phyloP scores from a whole-genome alignment of 805 yeast species.

The Cyberlindnera saturnus region DNA sequence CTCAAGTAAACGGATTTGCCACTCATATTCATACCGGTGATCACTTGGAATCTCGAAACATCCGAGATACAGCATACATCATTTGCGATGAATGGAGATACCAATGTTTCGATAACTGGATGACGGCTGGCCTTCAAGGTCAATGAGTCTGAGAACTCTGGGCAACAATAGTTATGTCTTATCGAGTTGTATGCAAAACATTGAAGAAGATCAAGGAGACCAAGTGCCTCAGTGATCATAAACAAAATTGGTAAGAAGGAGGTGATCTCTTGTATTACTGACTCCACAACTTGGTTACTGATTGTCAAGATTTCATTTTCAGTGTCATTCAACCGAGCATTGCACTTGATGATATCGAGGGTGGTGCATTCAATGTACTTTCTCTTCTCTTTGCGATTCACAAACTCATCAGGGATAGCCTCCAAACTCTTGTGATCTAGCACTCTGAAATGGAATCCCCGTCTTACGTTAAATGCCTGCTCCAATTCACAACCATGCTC shows the following conservation, averaged over 20 bases:
- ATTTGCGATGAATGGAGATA: slow-evolving; percentile 31
- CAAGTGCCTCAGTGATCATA: slow-evolving; percentile 37
- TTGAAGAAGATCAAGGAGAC: slow-evolving; percentile 35
- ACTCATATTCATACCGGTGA: slow-evolving; percentile 60
- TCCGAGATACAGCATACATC: slow-evolving; percentile 30
- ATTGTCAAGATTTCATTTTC: slow-evolving; percentile 35
- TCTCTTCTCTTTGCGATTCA: slow-evolving; percentile 27
- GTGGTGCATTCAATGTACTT: slow-evolving; percentile 34
- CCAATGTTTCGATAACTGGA: slow-evolving; percentile 33
- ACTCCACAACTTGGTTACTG: slow-evolving; percentile 35
- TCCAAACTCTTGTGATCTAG: slow-evolving; percentile 15
- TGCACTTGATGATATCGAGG: slow-evolving; percentile 33
- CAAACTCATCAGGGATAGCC: slow-evolving; percentile 28
- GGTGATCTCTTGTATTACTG: slow-evolving; percentile 23
- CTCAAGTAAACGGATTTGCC: slow-evolving; percentile 55
- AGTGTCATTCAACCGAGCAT: slow-evolving; percentile 34
- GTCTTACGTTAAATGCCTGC: slow-evolving; percentile 27
- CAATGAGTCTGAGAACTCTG: slow-evolving; percentile 30
- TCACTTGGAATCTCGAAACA: slow-evolving; percentile 37
- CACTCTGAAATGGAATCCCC: slow-evolving; percentile 35
- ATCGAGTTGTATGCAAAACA: slow-evolving; percentile 26
- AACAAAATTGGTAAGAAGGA: slow-evolving; percentile 30
- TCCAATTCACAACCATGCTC: slow-evolving; percentile 24
- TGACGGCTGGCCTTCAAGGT: slow-evolving; percentile 32
- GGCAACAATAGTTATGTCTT: slow-evolving; percentile 25